Evolutionary conservation across 1,139 yeast genomes (phyloP), one percentile per base, ranked within the genome.

Genomic region (Debaryomyces subglobosus): DNA sequence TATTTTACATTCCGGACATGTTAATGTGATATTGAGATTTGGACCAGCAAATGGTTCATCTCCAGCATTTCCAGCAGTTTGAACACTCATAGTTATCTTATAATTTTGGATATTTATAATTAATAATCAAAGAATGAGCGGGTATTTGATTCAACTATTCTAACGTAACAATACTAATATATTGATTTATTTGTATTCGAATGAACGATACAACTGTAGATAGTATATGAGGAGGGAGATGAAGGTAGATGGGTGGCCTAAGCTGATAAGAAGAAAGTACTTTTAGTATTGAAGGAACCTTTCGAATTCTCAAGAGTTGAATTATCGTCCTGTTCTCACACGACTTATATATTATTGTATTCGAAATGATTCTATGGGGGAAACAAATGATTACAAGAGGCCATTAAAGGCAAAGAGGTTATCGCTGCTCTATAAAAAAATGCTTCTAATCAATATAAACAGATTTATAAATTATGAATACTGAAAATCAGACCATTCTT

Each of bases 1-100:
- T 40, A 88, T 92, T 64, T 90, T 88, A 70, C 99, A 94, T 63
- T 94, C 99, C 2, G 98, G 98, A 66, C 99, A 94, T 27, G 94
- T 86, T 56, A 94, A 78, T 20, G 91, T 89, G 57, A 94, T 92
- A 66, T 90, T 92, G 63, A 94, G 78, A 71, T 94, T 87, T 15
- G 89, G 89, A 13, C 88, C 89, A 30, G 60, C 59, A 56, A 71
- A 74, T 7, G 70, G 68, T 45, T 71, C 74, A 21, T 68, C 72
- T 5, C 50, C 23, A 49, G 50, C 13, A 57, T 49, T 43, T 53
- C 58, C 44, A 53, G 50, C 50, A 35, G 49, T 48, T 47, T 49
- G 58, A 15, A 53, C 51, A 43, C 53, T 54, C 59, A 47, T 55
- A 33, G n/a, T 41, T 45, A 30, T 27, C 43, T 44, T 6, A 42